phyloP scores from a whole-genome alignment of 2,329 filamentous ascomycete genomes.

The Byssoonygena ceratinophila region DNA sequence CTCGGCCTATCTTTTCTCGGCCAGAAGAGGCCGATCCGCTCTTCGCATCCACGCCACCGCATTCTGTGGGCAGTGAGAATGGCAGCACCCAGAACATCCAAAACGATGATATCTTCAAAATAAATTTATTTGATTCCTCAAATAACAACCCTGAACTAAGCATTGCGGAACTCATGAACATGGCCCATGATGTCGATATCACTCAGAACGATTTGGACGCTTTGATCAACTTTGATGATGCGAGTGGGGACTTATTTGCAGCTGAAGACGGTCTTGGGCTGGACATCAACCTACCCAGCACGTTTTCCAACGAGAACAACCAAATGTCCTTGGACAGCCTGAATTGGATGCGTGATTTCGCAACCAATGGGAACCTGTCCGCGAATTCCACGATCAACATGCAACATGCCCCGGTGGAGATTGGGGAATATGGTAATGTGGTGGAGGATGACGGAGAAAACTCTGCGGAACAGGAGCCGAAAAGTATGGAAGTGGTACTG shows the following conservation, averaged over 20 bases:
- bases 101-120: constrained; percentile 11
- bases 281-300: constrained; percentile 8
- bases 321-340: constrained; percentile 17
- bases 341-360: constrained; percentile 14
- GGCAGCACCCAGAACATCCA: constrained; percentile 20
- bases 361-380: not conserved
- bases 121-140: constrained; percentile 8
- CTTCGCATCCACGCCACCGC: constrained; percentile 34
- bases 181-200: constrained; percentile 37
- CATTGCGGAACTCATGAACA: constrained; percentile 34
- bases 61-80: constrained; percentile 36
- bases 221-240: constrained; percentile 39
- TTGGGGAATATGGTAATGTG: not conserved
- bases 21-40: constrained; percentile 21
- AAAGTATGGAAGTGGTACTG: not conserved
- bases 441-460: not conserved
- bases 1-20: constrained; percentile 11
- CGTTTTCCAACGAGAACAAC: constrained; percentile 19
- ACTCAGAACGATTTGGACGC: constrained; percentile 39
- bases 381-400: not conserved
- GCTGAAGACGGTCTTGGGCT: constrained; percentile 23
- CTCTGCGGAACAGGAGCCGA: not conserved
- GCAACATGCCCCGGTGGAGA: not conserved
- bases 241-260: constrained; percentile 28
- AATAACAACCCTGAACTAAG: constrained; percentile 24